phyloP scores from a whole-genome alignment of 345 rosid species.

The Cardamine chenopodiifolia region DNA sequence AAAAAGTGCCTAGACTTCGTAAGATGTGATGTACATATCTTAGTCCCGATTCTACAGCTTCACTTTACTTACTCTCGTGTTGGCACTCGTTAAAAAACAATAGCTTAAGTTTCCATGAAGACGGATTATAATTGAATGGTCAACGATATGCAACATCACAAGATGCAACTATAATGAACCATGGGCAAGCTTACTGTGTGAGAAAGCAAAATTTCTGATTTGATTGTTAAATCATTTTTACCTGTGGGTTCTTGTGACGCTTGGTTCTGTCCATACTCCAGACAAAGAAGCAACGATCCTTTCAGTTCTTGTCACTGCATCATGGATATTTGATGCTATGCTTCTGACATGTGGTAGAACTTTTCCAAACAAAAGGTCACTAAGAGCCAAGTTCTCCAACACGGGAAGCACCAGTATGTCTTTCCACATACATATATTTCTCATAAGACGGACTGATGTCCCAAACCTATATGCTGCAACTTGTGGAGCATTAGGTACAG shows the following conservation, averaged over 20 bases:
- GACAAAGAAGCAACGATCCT: conserved; percentile 73
- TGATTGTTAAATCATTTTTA: conserved; percentile 23
- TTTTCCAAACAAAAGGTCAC: conserved; percentile 79
- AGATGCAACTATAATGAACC: background rate
- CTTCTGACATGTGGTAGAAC: conserved; percentile 81
- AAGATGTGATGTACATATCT: too few relatives aligned
- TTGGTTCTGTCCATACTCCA: conserved; percentile 80
- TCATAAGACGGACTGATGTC: conserved; percentile 79
- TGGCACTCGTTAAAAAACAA: too few relatives aligned
- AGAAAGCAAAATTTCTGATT: conserved; percentile 22
- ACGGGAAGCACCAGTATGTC: conserved; percentile 77
- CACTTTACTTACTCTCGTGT: too few relatives aligned
- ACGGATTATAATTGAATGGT: too few relatives aligned
- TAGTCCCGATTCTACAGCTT: too few relatives aligned
- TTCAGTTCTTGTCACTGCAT: conserved; percentile 83
- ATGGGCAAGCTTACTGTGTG: conserved; percentile 1
- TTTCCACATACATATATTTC: conserved; percentile 90
- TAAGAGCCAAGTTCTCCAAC: conserved; percentile 81
- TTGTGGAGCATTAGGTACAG: conserved; percentile 81
- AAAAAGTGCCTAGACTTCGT: too few relatives aligned
- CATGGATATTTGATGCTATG: conserved; percentile 77
- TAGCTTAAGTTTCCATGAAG: too few relatives aligned
- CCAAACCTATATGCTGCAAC: conserved; percentile 92
- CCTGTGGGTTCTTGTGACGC: conserved; percentile 64
- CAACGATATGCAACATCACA: conserved; percentile 2